phyloP scores from a whole-genome alignment of 73 alveolate genomes.

The Stentor roeselii region DNA sequence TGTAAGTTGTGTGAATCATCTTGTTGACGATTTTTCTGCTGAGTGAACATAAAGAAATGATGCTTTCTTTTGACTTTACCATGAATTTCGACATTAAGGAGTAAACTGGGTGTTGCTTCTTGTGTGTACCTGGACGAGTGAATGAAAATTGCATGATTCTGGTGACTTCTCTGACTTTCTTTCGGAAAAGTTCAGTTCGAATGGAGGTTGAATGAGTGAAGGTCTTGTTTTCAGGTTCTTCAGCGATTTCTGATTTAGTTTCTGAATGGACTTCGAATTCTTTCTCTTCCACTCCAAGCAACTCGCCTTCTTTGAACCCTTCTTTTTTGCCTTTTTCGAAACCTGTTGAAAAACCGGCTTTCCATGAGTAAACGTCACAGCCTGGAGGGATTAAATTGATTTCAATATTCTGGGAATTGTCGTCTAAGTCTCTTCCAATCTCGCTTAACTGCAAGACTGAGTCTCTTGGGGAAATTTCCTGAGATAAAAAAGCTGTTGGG shows the following conservation, averaged over 20 bases:
- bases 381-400: background rate
- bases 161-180: background rate
- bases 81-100: background rate
- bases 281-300: slow-evolving; percentile 1
- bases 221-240: background rate
- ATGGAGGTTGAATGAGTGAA: background rate
- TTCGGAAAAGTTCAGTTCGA: background rate
- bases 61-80: background rate
- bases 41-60: background rate
- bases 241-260: background rate
- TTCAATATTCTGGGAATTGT: background rate
- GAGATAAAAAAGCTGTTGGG: no score
- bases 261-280: background rate
- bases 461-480: no score
- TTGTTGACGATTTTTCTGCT: slow-evolving; percentile 1
- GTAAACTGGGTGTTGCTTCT: background rate
- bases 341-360: background rate
- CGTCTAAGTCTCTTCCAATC: background rate
- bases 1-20: background rate
- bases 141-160: background rate
- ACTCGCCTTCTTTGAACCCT: background rate
- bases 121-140: background rate
- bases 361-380: background rate
- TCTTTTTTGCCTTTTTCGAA: slow-evolving; percentile 10
- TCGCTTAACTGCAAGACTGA: no score